These are phyloP conservation scores for Geranium incanum DNA, from an alignment of 441 rosid species.

Conservation along the genomic window DNA sequence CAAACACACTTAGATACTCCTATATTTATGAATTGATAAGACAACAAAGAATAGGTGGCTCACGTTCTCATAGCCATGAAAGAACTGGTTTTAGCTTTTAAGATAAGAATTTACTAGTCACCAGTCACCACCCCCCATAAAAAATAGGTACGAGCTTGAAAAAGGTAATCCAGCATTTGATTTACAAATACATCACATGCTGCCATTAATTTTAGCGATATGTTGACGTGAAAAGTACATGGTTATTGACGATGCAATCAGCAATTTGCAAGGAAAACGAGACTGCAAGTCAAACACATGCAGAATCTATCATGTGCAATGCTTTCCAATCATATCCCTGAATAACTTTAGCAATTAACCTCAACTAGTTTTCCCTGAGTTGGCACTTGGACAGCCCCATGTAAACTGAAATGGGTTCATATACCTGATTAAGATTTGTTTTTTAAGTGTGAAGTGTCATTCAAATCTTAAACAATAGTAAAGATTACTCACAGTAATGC, in stretches of 20 bases:
- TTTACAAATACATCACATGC: neutral
- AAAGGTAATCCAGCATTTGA: neutral
- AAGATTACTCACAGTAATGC: slow-evolving; percentile 60
- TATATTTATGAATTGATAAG: neutral
- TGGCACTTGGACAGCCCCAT: neutral
- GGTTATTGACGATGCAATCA: neutral
- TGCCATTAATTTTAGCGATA: neutral
- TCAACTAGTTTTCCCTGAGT: neutral
- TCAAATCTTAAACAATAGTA: slow-evolving; percentile 19
- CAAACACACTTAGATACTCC: neutral
- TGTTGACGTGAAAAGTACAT: neutral
- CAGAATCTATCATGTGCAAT: neutral
- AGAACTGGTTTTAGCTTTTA: neutral
- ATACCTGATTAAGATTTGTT: neutral
- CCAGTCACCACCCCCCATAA: neutral
- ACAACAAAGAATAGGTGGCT: neutral
- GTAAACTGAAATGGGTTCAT: neutral
- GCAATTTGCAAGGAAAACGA: neutral
- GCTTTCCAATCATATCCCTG: neutral
- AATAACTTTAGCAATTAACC: neutral
- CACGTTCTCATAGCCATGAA: neutral
- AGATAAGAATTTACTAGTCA: neutral
- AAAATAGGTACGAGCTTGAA: neutral
- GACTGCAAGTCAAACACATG: neutral
- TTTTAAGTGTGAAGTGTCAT: neutral